Evolutionary conservation across 352 stramenopile genomes (phyloP), one percentile per base, ranked within the genome.

Genomic region (Phytophthora crassamura): DNA sequence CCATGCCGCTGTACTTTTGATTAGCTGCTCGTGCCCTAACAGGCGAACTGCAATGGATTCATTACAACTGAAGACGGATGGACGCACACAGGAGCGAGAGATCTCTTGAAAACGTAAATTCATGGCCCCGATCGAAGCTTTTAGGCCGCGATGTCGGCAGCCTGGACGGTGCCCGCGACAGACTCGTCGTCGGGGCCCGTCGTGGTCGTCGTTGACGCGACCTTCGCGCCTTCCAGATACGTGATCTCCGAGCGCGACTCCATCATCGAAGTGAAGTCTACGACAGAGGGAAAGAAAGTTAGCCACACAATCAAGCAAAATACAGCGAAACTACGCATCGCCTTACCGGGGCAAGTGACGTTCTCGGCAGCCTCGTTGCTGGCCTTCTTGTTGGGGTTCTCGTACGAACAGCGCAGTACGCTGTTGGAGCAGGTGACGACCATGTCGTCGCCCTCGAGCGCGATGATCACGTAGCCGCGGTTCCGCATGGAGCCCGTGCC

Each of bases 371-470:
- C 64, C 22, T 84, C 76, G 35, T 57, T 60, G n/a, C 49, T 67
- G 5, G 78, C 80, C 25, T 71, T 75, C 60, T 86, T 67, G 54
- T 71, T 77, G 5, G 84, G 80, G 71, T 92, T 90, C 43, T 82
- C 81, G 22, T 67, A 52, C 33, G 80, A 80, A 69, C 84, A 92
- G 51, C 74, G 69, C 65, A 92, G 68, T 34, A 51, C 59, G 52
- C 76, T 75, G 41, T 78, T 65, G 36, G 67, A 74, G 71, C 84
- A 92, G 28, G 84, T 92, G 66, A 92, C 75, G 46, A 87, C 79
- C 52, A 83, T 82, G 51, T 80, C 78, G 34, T 74, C 69, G 10
- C 75, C 74, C 41, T 78, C 59, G 39, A 89, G 28, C 35, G 57
- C 50, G 36, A 86, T 57, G 30, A 90, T 75, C 10, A 86, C 63